Base-by-base conservation (phyloP, 2,329 filamentous ascomycete species). In the Paecilomyces formosus region DNA sequence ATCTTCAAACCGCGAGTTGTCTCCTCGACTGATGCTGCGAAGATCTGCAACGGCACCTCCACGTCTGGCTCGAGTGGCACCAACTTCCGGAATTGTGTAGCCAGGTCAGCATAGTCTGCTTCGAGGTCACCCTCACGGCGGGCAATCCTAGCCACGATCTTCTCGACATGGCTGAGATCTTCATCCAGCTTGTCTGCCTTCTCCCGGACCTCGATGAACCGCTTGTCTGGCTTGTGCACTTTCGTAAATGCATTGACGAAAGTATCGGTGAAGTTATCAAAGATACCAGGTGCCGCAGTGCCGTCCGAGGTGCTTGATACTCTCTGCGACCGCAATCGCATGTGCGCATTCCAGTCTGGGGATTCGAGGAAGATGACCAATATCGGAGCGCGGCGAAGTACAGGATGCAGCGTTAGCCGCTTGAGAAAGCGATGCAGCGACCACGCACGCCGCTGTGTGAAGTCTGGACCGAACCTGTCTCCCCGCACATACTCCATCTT, bases 401-500 rank as follows among this genome's bases (percentile, higher is more conserved):
- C 88, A 0, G 94, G 94, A 69, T 99, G 94, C 52, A 96, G 81
- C 2, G 92, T 86, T 58, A 97, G 80, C 3, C 94, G 89, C 68
- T 88, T 85, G 53, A 99, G 82, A 72, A 99, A 99, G 56, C 94
- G 89, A 75, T 95, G 88, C 56, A 99, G 82, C 3, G 92, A 97
- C 79, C 92, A 89, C 55, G 91, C 92, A 65, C 94, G 86, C 33
- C 94, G 87, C 53, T 86, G 82, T 33, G 92, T 99, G 73, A 99
- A 99, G 76, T 97, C 94, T 55, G 88, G 77, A 8, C 92, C 92
- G 75, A 99, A 99, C 62, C 94, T 88, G 78, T 97, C 93, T 66
- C 94, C 94, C 35, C 92, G 89, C 55, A 97, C 94, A 71, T 97
- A 97, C 71, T 96, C 92, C 90, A 99, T 96, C 77, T 95, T 95